Conservation (phyloP, 2,329 filamentous ascomycete genomes). For the Oidium heveae region DNA sequence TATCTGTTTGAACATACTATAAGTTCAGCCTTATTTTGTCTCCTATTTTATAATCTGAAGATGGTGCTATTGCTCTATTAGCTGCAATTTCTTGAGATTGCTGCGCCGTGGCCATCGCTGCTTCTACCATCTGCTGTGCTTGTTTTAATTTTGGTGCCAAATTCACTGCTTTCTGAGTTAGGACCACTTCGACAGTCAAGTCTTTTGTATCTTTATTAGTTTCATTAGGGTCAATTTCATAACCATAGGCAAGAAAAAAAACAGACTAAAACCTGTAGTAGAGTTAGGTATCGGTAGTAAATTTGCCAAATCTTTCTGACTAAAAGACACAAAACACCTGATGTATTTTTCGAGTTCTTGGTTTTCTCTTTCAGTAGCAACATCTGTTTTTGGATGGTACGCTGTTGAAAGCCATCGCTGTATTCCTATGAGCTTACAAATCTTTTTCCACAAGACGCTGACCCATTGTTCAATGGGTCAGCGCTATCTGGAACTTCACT, state of each 20-base stretch:
- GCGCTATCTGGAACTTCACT: no score
- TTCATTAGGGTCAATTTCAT: background rate
- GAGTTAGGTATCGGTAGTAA: background rate
- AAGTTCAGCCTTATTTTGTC: background rate
- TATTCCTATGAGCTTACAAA: background rate
- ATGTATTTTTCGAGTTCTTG: constrained; percentile 1
- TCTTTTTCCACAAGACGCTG: no score
- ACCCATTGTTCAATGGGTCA: no score
- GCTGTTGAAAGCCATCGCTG: background rate
- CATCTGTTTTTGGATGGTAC: background rate
- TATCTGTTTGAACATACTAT: background rate
- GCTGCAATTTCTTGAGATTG: background rate
- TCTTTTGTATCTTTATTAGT: background rate
- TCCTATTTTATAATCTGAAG: background rate
- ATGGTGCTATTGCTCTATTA: background rate
- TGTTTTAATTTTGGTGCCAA: background rate
- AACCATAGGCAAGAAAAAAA: background rate
- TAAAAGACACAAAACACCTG: background rate
- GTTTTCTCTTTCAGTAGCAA: background rate
- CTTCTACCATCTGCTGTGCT: background rate
- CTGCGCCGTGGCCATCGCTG: background rate
- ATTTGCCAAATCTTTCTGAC: constrained; percentile 2
- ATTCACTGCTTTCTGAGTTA: background rate
- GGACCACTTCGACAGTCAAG: background rate
- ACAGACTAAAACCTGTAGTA: background rate